These are phyloP conservation scores for Wickerhamiella occidentalis DNA, from an alignment of 805 yeast species.

Conservation along the genomic window DNA sequence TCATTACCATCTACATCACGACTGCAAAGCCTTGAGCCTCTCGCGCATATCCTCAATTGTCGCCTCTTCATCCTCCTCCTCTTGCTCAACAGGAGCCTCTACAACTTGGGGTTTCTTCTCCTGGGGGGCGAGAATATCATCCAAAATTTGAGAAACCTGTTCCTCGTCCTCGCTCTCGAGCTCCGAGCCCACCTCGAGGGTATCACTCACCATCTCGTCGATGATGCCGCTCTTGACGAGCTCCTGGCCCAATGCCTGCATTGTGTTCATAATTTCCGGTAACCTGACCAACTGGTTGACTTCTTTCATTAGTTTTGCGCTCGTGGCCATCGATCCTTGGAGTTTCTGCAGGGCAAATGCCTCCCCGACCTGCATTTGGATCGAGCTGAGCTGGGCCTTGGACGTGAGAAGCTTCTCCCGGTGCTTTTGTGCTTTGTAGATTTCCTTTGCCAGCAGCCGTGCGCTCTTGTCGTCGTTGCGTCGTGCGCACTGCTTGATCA, in stretches of 20 bases:
- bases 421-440: slow-evolving; percentile 61
- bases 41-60: slow-evolving; percentile 72
- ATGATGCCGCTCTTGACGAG: slow-evolving; percentile 57
- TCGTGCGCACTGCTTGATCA: slow-evolving; percentile 64
- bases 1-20: too few relatives aligned
- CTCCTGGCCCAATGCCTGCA: slow-evolving; percentile 79
- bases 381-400: slow-evolving; percentile 74
- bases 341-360: slow-evolving; percentile 76
- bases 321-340: slow-evolving; percentile 66
- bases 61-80: slow-evolving; percentile 40
- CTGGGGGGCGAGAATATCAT: slow-evolving; percentile 43
- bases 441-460: slow-evolving; percentile 67
- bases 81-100: slow-evolving; percentile 23
- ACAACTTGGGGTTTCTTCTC: slow-evolving; percentile 32
- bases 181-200: slow-evolving; percentile 57
- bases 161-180: slow-evolving; percentile 30
- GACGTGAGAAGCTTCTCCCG: slow-evolving; percentile 62
- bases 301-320: slow-evolving; percentile 76
- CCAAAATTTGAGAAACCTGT: slow-evolving; percentile 30
- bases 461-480: slow-evolving; percentile 68
- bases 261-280: slow-evolving; percentile 69
- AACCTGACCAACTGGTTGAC: slow-evolving; percentile 65
- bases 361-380: slow-evolving; percentile 81
- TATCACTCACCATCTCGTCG: slow-evolving; percentile 90
- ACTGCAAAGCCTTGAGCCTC: slow-evolving; percentile 72